Base-by-base conservation (phyloP, 2,329 filamentous ascomycete genomes). In the Aureobasidium mangrovei region DNA sequence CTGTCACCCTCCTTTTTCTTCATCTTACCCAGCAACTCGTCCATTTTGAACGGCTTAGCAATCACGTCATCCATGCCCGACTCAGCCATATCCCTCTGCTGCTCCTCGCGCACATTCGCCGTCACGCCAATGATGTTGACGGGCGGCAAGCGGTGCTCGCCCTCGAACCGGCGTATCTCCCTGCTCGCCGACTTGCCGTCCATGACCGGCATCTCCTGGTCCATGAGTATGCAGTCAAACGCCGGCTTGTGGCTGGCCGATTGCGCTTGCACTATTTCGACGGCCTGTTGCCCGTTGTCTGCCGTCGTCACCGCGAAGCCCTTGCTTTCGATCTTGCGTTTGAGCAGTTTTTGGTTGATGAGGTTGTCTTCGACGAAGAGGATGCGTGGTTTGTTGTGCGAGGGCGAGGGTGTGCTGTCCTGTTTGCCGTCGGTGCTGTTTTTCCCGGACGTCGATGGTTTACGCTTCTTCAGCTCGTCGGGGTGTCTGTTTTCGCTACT, bases 1-100 rank as follows among this genome's bases (percentile, higher is more conserved):
- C 68, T 51, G 74, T 80, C 56, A 73, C 70, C 54, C 77, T 83
- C 54, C 80, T 18, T 18, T 18, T 18, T 18, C 79, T 6, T 59
- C 66, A 55, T 39, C 38, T 47, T 51, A 3, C 45, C 33, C 44
- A 67, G 59, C 61, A 67, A 56, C 2, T 66, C 64, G 24, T 66
- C 61, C 35, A 67, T 64, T 51, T 62, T 65, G 56, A 66, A 67
- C 2, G 65, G 65, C 55, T 67, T 67, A 6, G 56, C 60, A 6
- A 67, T 60, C 6, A 65, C 61, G 43, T 62, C 62, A 55, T 67
- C 62, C 66, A 69, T 68, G 7, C 67, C 67, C 18, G 58, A 58
- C 18, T 60, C 48, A 5, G 61, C 38, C 65, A 67, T 67, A 32
- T 62, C 61, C 4, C 65, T 56, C 39, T 63, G 59, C 48, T 69